These are phyloP conservation scores for Hymenoscyphus fraxineus DNA, from an alignment of 2,329 filamentous ascomycete genomes.

Conservation along the genomic window DNA sequence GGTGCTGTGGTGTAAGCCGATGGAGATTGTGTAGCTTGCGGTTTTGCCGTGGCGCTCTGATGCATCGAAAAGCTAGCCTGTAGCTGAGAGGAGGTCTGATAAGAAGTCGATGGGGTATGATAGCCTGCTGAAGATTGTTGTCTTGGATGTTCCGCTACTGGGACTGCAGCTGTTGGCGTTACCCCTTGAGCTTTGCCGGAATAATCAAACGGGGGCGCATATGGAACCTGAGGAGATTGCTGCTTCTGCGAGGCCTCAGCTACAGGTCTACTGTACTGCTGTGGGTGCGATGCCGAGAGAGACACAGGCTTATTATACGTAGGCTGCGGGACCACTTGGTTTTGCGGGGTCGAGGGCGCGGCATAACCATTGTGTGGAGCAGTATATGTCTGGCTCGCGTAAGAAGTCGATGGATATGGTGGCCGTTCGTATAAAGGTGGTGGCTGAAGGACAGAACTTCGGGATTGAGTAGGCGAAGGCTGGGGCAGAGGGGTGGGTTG, in stretches of 20 bases:
- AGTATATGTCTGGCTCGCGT: conserved; percentile 1
- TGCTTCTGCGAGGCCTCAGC: neutral
- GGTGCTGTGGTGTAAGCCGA: neutral
- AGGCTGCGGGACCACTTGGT: neutral
- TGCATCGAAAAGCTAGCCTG: neutral
- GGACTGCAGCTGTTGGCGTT: neutral
- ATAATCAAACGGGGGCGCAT: neutral
- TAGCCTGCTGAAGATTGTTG: neutral
- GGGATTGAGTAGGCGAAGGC: conserved; percentile 15
- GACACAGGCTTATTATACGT: conserved; percentile 1
- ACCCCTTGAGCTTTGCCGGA: neutral
- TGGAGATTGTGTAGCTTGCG: conserved; percentile 3
- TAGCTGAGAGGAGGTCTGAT: neutral
- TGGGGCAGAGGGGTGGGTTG: conserved; percentile 22
- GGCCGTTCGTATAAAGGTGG: conserved; percentile 24
- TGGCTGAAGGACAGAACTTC: conserved; percentile 20
- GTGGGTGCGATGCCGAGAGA: conserved; percentile 12
- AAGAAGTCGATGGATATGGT: conserved; percentile 13
- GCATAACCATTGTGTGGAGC: neutral
- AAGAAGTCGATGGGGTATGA: neutral
- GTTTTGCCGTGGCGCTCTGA: neutral
- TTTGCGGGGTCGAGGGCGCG: conserved; percentile 2
- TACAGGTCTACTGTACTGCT: conserved; percentile 9
- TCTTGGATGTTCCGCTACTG: neutral
- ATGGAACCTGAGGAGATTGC: neutral